Evolutionary conservation across 2,329 filamentous ascomycete species (phyloP), one percentile per base, ranked within the genome.

Genomic region (Diaporthe sp.): DNA sequence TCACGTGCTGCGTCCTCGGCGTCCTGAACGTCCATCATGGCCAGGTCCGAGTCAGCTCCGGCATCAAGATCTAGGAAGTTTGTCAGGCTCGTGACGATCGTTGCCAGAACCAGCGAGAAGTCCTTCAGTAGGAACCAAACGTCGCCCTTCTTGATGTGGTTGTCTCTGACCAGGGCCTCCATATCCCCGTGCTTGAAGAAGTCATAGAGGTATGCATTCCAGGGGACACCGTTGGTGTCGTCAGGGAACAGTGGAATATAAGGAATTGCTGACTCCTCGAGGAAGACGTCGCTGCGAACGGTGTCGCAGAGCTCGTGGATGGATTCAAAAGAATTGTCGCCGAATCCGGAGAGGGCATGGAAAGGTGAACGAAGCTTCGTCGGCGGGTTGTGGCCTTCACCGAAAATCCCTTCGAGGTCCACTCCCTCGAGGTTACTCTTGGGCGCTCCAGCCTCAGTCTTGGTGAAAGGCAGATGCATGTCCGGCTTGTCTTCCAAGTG

Each of bases 161-260:
- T 96, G 42, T 91, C 92, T 0, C 82, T 84, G 17, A 90, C 89
- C 3, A 96, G 84, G 0, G 91, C 88, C 1, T 86, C 81, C 31
- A 92, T 81, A 79, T 93, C 90, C 4, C 93, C 94, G 79, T 96
- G 92, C 82, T 91, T 94, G 87, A 91, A 95, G 83, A 95, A 96
- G 82, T 96, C 93, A 76, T 93, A 91, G 0, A 96, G 84, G 79
- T 94, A 94, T 0, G 92, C 91, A 78, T 94, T 94, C 76, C 92
- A 86, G 0, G 89, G 89, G 17, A 82, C 81, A 12, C 76, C 82
- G 77, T 74, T 69, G 3, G 87, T 86, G 72, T 93, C 89, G 37
- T 91, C 85, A 0, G 90, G 89, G 78, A 89, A 89, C 15, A 94
- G 83, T 7, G 88, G 87, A 6, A 95, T 87, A 80, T 93, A 90